These are phyloP conservation scores for Elaphomyces granulatus DNA, from an alignment of 495 filamentous ascomycete genomes.

Conservation along the genomic window DNA sequence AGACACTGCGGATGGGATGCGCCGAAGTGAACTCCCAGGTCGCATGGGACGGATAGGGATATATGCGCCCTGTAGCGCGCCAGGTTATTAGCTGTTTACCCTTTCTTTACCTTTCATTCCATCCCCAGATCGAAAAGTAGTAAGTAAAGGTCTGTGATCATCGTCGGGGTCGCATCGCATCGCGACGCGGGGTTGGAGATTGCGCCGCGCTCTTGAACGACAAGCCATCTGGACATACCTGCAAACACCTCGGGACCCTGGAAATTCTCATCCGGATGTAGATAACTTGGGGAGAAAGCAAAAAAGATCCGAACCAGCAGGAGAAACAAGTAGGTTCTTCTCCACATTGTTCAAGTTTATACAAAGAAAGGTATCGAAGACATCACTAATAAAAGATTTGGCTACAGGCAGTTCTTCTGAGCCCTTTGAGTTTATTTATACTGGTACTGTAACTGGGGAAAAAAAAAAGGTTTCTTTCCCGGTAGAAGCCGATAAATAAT, in stretches of 20 bases:
- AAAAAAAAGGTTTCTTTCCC: no score
- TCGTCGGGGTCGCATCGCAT: no score
- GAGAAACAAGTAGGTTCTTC: constrained; percentile 74
- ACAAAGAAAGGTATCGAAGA: no score
- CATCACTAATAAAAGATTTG: no score
- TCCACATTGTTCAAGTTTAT: constrained; percentile 86
- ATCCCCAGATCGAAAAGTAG: no score
- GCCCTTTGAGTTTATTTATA: no score
- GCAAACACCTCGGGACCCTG: constrained; percentile 95
- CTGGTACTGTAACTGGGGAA: no score
- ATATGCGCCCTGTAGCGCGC: constrained; percentile 56
- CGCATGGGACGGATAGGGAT: constrained; percentile 65
- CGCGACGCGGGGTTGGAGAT: constrained; percentile 5
- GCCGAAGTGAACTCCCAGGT: constrained; percentile 93
- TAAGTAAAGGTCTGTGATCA: constrained; percentile 1
- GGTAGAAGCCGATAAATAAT: no score
- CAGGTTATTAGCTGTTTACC: no score
- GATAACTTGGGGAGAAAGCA: constrained; percentile 84
- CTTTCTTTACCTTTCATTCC: no score
- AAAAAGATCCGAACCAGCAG: constrained; percentile 84
- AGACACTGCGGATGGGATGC: constrained; percentile 80
- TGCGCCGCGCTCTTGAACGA: constrained; percentile 1
- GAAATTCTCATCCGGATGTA: constrained; percentile 97
- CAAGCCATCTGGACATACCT: constrained; percentile 49
- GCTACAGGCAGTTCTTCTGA: no score